A percentile compares a stretch with the other conserved stretches of the same genome.
Conservation (phyloP, 2,329 filamentous ascomycete species). For the Fusarium tupiense region DNA sequence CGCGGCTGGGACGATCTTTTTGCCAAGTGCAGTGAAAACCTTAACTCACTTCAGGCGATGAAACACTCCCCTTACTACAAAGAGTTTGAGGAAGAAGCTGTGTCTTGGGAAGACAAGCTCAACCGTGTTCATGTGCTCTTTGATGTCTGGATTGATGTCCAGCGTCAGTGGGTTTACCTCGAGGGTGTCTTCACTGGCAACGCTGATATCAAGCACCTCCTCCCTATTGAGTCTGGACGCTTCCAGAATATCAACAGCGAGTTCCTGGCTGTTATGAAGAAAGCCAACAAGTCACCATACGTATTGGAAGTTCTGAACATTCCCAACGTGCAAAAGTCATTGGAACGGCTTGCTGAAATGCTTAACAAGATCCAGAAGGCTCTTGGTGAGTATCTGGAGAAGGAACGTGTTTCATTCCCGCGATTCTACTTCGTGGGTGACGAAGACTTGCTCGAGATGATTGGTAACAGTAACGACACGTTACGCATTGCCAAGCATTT, state of each 20-base stretch:
- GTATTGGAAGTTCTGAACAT: constrained; percentile 97
- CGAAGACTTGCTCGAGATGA: constrained; percentile 97
- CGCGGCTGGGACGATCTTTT: constrained; percentile 98
- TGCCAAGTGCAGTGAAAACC: constrained; percentile 96
- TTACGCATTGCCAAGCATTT: constrained; percentile 97
- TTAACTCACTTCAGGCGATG: constrained; percentile 98
- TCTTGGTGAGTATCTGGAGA: constrained; percentile 96
- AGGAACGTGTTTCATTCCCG: constrained; percentile 96
- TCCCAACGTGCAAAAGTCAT: constrained; percentile 91
- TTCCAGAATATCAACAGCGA: constrained; percentile 99
- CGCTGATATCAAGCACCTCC: constrained; percentile 96
- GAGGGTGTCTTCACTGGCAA: constrained; percentile 99
- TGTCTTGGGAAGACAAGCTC: constrained; percentile 96
- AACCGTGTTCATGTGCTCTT: constrained; percentile 98
- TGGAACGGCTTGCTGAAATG: constrained; percentile 95
- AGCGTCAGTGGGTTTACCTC: constrained; percentile 99
- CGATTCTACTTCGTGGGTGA: constrained; percentile 99
- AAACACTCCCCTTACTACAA: constrained; percentile 99
- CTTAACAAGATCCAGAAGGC: constrained; percentile 99
- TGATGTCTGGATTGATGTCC: constrained; percentile 99
- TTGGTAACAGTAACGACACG: constrained; percentile 98
- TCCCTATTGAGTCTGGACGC: constrained; percentile 94
- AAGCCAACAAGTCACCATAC: constrained; percentile 95
- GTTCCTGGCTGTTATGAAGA: constrained; percentile 99
- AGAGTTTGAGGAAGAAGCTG: constrained; percentile 97